These are phyloP conservation scores for Ilyonectria destructans DNA, from an alignment of 2,329 filamentous ascomycete genomes.

Conservation along the genomic window DNA sequence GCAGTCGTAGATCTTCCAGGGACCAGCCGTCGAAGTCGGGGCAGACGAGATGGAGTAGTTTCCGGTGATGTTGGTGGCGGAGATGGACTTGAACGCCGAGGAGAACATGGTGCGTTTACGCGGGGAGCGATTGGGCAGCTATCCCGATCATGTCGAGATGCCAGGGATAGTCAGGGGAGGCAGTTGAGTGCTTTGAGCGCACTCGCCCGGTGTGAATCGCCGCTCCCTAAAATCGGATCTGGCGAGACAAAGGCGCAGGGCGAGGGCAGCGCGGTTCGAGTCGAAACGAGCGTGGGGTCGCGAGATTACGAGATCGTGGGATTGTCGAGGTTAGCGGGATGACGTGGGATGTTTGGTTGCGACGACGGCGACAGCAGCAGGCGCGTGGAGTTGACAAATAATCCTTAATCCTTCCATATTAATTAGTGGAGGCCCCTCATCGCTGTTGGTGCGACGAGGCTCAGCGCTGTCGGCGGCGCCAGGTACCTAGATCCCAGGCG, in stretches of 20 bases:
- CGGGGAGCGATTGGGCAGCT: slow-evolving; percentile 35
- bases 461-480: background rate
- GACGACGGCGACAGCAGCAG: slow-evolving; percentile 14
- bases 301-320: slow-evolving; percentile 22
- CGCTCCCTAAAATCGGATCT: background rate
- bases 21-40: slow-evolving; percentile 85
- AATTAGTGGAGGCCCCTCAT: background rate
- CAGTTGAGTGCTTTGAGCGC: slow-evolving; percentile 14
- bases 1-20: slow-evolving; percentile 98
- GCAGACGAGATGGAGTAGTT: slow-evolving; percentile 89
- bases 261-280: background rate
- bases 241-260: background rate
- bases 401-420: slow-evolving; percentile 27
- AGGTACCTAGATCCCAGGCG: slow-evolving; percentile 18
- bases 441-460: slow-evolving; percentile 23
- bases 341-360: slow-evolving; percentile 40
- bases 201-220: background rate
- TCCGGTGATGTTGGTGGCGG: slow-evolving; percentile 88
- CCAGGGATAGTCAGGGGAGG: slow-evolving; percentile 23
- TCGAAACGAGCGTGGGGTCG: slow-evolving; percentile 30
- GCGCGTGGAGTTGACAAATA: slow-evolving; percentile 46
- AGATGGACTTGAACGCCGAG: slow-evolving; percentile 93
- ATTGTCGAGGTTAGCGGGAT: slow-evolving; percentile 22
- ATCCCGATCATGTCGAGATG: slow-evolving; percentile 49
- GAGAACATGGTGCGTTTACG: slow-evolving; percentile 81